Percentiles rank a stretch among this genome's conserved stretches.
phyloP scores from a whole-genome alignment of 768 basidiomycete species.

The Wakefieldia striispora region DNA sequence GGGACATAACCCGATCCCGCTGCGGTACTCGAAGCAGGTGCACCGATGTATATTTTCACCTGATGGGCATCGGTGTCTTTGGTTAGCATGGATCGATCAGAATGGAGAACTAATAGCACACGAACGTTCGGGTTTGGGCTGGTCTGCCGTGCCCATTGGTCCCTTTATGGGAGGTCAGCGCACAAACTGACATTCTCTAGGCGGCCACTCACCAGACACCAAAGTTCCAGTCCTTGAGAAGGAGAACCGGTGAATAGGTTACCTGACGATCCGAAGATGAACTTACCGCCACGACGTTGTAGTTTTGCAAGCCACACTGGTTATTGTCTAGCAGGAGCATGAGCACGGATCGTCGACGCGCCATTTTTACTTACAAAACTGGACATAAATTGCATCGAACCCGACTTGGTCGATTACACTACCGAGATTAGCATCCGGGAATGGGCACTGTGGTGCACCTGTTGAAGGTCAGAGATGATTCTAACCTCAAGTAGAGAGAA shows the following conservation, averaged over 20 bases:
- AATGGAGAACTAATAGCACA: background rate
- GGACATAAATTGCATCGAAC: slow-evolving; percentile 76
- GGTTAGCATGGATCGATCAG: slow-evolving; percentile 1
- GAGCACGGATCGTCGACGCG: background rate
- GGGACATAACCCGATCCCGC: slow-evolving; percentile 41
- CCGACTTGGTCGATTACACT: slow-evolving; percentile 55
- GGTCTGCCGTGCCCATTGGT: slow-evolving; percentile 42
- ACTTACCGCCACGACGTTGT: slow-evolving; percentile 52
- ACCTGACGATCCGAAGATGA: background rate
- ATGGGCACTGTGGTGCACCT: slow-evolving; percentile 51
- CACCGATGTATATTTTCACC: slow-evolving; percentile 45
- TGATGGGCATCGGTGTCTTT: background rate
- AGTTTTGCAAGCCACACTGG: slow-evolving; percentile 44
- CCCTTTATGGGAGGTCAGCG: slow-evolving; percentile 32
- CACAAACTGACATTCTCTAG: background rate
- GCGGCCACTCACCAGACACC: slow-evolving; percentile 28
- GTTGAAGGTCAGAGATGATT: background rate
- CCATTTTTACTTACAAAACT: slow-evolving; percentile 43
- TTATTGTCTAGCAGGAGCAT: slow-evolving; percentile 38
- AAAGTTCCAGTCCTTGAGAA: slow-evolving; percentile 46
- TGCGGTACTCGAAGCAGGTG: slow-evolving; percentile 40
- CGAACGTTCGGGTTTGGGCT: slow-evolving; percentile 42
- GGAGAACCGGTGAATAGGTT: background rate
- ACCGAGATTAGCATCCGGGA: slow-evolving; percentile 62
- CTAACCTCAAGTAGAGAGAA: background rate